phyloP scores from a whole-genome alignment of 2,329 filamentous ascomycete genomes.

The Penicillium fuscoglaucum region DNA sequence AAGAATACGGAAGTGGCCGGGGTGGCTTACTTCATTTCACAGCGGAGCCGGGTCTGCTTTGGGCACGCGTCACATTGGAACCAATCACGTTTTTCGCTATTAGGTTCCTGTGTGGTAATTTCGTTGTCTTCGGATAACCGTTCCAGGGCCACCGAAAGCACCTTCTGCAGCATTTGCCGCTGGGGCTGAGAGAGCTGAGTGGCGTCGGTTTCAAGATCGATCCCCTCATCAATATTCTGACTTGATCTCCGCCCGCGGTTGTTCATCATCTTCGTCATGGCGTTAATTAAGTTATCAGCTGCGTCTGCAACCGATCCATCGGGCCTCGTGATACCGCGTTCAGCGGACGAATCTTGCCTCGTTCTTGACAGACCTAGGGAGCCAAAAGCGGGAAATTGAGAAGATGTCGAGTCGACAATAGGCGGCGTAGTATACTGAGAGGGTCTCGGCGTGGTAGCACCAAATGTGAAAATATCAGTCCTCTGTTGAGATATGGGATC shows the following conservation, averaged over 20 bases:
- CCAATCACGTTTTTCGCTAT: slow-evolving; percentile 26
- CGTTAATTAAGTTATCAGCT: slow-evolving; percentile 35
- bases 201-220: slow-evolving; percentile 22
- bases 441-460: slow-evolving; percentile 2
- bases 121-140: slow-evolving; percentile 24
- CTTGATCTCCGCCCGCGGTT: slow-evolving; percentile 25
- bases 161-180: slow-evolving; percentile 35
- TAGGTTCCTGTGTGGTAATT: slow-evolving; percentile 2
- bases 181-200: slow-evolving; percentile 29
- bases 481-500: background rate
- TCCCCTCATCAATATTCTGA: slow-evolving; percentile 24
- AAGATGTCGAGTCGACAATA: background rate
- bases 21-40: slow-evolving; percentile 40
- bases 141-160: slow-evolving; percentile 33
- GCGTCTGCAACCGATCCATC: slow-evolving; percentile 31
- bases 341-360: background rate
- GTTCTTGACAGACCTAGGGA: background rate
- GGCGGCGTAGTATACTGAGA: background rate
- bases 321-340: slow-evolving; percentile 14
- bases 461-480: slow-evolving; percentile 4
- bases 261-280: slow-evolving; percentile 37
- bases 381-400: slow-evolving; percentile 3
- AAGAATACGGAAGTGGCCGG: background rate
- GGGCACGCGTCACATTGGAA: slow-evolving; percentile 35
- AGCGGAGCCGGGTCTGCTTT: slow-evolving; percentile 35